These are phyloP conservation scores for Discostella pseudostelligera DNA, from an alignment of 108 stramenopile species.

Conservation along the genomic window DNA sequence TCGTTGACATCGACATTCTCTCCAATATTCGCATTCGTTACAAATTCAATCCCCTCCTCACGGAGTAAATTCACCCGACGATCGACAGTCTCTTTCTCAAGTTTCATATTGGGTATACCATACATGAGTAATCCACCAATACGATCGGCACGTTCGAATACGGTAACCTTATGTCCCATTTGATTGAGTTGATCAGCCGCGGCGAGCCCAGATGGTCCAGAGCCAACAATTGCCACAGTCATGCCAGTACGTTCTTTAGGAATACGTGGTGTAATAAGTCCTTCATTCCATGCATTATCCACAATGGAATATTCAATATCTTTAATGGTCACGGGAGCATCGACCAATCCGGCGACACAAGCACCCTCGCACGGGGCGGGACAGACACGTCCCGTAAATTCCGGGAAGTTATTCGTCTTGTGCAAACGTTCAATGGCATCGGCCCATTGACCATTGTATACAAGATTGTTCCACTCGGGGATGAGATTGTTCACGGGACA, in stretches of 20 bases:
- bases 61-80: slow-evolving; percentile 91
- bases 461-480: slow-evolving; percentile 98
- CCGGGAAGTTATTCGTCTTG: slow-evolving; percentile 98
- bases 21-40: slow-evolving; percentile 93
- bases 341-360: slow-evolving; percentile 95
- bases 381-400: slow-evolving; percentile 97
- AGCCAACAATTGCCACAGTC: slow-evolving; percentile 94
- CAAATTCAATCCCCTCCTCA: slow-evolving; percentile 96
- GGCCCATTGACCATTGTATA: slow-evolving; percentile 93
- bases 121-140: slow-evolving; percentile 97
- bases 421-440: slow-evolving; percentile 93
- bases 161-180: slow-evolving; percentile 96
- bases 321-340: slow-evolving; percentile 95
- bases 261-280: slow-evolving; percentile 88
- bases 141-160: slow-evolving; percentile 93
- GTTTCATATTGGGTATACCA: slow-evolving; percentile 98
- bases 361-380: slow-evolving; percentile 98
- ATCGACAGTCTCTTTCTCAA: slow-evolving; percentile 95
- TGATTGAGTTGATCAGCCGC: slow-evolving; percentile 94
- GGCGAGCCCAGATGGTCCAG: slow-evolving; percentile 92
- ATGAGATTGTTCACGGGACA: slow-evolving; percentile 97
- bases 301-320: slow-evolving; percentile 98
- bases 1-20: slow-evolving; percentile 91
- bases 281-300: slow-evolving; percentile 93
- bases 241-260: slow-evolving; percentile 89